Percentiles rank a stretch among this genome's conserved stretches.
Evolutionary conservation across 805 yeast genomes (phyloP).

Genomic region (Komagataella pseudopastoris): DNA sequence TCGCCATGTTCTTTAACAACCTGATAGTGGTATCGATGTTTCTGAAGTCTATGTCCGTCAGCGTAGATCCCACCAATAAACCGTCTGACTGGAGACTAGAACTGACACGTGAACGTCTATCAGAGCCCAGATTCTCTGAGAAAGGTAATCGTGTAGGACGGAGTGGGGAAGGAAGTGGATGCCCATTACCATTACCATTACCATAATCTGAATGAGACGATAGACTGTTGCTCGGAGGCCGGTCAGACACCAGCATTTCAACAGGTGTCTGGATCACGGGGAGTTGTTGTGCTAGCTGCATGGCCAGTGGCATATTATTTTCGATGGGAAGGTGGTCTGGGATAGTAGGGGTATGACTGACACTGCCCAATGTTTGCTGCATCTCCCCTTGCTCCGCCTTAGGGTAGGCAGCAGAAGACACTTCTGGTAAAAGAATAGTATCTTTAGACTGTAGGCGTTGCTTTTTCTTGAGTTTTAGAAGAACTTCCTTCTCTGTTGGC

Average conservation of each 20-base stretch:
- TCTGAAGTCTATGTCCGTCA: background rate
- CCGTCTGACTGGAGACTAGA: background rate
- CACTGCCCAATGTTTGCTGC: background rate
- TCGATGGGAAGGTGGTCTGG: background rate
- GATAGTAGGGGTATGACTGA: background rate
- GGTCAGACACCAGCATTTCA: background rate
- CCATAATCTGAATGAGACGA: background rate
- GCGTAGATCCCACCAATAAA: background rate
- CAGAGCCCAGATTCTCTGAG: background rate
- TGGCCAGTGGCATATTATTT: background rate
- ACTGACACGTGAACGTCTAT: background rate
- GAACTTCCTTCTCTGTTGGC: slow-evolving; percentile 1
- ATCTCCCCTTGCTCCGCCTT: background rate
- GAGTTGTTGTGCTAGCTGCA: background rate
- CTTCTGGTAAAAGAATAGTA: background rate
- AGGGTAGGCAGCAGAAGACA: background rate
- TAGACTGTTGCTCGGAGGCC: background rate
- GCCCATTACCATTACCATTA: background rate
- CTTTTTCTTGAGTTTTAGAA: background rate
- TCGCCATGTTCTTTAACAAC: background rate
- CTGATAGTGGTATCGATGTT: background rate
- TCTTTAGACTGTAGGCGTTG: background rate
- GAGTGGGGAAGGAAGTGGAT: background rate
- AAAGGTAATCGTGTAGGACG: background rate
- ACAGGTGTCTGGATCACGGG: background rate